A percentile compares a stretch with the other conserved stretches of the same genome.
Conservation (phyloP, 805 yeast species). For the Wickerhamiella galacta region DNA sequence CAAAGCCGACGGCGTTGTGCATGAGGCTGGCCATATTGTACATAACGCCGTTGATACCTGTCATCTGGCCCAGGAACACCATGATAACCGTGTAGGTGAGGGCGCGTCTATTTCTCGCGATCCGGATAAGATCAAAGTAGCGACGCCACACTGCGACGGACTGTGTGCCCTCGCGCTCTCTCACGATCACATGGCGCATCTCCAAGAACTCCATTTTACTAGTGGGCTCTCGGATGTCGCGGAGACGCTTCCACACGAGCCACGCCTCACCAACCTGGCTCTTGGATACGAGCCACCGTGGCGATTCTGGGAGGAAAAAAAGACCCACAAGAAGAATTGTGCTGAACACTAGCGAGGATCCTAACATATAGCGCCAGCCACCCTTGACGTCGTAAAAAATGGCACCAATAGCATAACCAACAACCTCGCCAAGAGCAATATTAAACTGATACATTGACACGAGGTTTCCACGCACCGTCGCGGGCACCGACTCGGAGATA, state of each 20-base stretch:
- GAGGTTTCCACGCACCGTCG: constrained; percentile 39
- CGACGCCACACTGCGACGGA: constrained; percentile 25
- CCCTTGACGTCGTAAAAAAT: constrained; percentile 38
- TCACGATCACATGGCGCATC: constrained; percentile 35
- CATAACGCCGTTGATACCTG: constrained; percentile 52
- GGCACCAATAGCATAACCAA: constrained; percentile 49
- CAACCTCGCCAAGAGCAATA: constrained; percentile 49
- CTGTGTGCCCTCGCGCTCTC: constrained; percentile 25
- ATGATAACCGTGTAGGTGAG: constrained; percentile 39
- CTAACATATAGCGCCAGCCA: constrained; percentile 53
- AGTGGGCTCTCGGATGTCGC: constrained; percentile 29
- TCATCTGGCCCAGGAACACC: constrained; percentile 32
- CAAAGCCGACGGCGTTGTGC: constrained; percentile 35
- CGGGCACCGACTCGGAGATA: constrained; percentile 44
- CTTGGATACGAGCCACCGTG: constrained; percentile 41
- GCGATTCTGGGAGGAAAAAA: constrained; percentile 43
- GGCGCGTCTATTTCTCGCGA: constrained; percentile 46
- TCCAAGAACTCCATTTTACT: constrained; percentile 40
- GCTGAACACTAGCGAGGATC: constrained; percentile 44
- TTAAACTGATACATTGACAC: constrained; percentile 49
- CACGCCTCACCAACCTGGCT: constrained; percentile 34
- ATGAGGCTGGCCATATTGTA: constrained; percentile 46
- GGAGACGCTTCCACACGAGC: constrained; percentile 33
- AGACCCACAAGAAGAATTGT: constrained; percentile 34
- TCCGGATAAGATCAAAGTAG: constrained; percentile 35